Conservation (phyloP, 176 grass and related monocot species). For the Aegilops longissima region DNA sequence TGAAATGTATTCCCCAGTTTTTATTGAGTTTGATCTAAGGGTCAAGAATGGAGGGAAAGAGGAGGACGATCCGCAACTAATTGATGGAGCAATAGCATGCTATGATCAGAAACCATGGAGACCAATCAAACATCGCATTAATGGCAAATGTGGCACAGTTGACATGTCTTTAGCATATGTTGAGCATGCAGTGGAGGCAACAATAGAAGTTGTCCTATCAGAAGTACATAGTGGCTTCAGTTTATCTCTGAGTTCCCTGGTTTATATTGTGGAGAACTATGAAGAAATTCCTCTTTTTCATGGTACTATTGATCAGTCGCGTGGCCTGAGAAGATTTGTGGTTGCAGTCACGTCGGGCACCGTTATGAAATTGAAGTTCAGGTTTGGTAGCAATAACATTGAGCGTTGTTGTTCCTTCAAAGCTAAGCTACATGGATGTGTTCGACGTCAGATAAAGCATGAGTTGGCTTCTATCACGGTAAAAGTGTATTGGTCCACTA, state of each 20-base stretch:
- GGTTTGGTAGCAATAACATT: too few relatives aligned
- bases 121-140: not conserved
- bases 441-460: not conserved
- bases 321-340: not conserved
- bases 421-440: not conserved
- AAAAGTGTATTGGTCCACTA: not conserved
- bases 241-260: not conserved
- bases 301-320: not conserved
- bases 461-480: not conserved
- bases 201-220: not conserved
- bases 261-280: not conserved
- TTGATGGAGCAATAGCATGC: not conserved
- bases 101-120: not conserved
- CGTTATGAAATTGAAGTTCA: not conserved
- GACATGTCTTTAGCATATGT: not conserved
- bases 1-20: not conserved
- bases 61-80: not conserved
- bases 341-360: not conserved
- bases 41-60: not conserved
- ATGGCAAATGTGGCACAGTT: not conserved
- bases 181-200: not conserved
- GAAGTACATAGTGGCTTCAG: not conserved
- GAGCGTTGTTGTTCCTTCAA: not conserved
- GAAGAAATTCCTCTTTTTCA: not conserved
- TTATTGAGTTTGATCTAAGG: constrained; percentile 26